A percentile compares a stretch with the other conserved stretches of the same genome.
phyloP scores from a whole-genome alignment of 495 filamentous ascomycete genomes.

The Lophiotrema nucula region DNA sequence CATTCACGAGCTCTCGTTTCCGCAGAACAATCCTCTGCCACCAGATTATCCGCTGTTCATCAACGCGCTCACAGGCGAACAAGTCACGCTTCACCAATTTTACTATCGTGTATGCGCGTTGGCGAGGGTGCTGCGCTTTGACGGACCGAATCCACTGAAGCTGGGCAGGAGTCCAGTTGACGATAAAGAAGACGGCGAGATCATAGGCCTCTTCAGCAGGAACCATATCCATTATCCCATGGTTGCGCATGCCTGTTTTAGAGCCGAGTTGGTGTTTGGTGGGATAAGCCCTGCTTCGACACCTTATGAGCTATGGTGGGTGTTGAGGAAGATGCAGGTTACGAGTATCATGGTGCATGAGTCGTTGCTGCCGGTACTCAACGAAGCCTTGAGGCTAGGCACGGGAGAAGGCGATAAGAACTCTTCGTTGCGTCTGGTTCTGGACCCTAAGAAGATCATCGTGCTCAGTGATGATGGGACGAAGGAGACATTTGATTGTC shows the following conservation, averaged over 20 bases:
- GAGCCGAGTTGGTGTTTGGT: slow-evolving; percentile 20
- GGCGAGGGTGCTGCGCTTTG: slow-evolving; percentile 11
- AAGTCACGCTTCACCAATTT: slow-evolving; percentile 20
- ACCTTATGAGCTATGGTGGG: slow-evolving; percentile 21
- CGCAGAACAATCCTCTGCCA: slow-evolving; percentile 16
- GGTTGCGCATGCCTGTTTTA: slow-evolving; percentile 23
- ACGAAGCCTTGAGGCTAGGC: slow-evolving; percentile 16
- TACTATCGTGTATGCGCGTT: slow-evolving; percentile 12
- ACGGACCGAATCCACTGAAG: slow-evolving; percentile 18
- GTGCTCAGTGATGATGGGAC: slow-evolving; percentile 15
- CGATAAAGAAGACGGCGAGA: slow-evolving; percentile 23
- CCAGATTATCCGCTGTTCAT: slow-evolving; percentile 23
- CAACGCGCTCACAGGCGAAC: slow-evolving; percentile 9
- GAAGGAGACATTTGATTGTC: not conserved
- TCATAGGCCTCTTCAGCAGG: slow-evolving; percentile 19
- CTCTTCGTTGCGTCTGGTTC: slow-evolving; percentile 4
- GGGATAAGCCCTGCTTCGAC: slow-evolving; percentile 22
- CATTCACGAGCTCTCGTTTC: slow-evolving; percentile 25
- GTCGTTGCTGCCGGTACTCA: slow-evolving; percentile 10
- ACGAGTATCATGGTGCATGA: slow-evolving; percentile 17
- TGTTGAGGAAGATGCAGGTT: slow-evolving; percentile 21
- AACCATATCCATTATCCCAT: slow-evolving; percentile 27
- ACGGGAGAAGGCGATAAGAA: slow-evolving; percentile 12
- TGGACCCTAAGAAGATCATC: slow-evolving; percentile 15
- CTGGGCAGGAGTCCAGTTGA: slow-evolving; percentile 6